A percentile compares a stretch with the other conserved stretches of the same genome.
Conservation (phyloP, 2,329 filamentous ascomycete genomes). For the Thyridium curvatum region DNA sequence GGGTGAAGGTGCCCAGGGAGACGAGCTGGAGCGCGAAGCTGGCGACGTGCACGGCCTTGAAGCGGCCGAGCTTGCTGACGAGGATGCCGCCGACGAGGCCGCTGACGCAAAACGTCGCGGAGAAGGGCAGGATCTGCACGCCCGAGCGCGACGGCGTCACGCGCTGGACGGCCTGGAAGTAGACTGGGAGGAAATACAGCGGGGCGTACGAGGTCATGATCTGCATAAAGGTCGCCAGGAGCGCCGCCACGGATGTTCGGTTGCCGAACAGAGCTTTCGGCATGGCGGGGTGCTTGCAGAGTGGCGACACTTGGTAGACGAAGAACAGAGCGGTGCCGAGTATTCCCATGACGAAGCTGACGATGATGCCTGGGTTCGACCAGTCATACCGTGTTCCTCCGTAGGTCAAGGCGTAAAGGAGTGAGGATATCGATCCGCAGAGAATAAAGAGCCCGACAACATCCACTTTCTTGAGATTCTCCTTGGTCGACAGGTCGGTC, state of each 20-base stretch:
- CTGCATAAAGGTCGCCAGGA: conserved; percentile 10
- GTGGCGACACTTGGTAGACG: conserved; percentile 18
- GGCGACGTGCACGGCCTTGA: not conserved
- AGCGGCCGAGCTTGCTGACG: conserved; percentile 8
- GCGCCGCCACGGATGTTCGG: conserved; percentile 23
- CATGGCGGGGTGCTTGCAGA: conserved; percentile 25
- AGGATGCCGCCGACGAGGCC: conserved; percentile 9
- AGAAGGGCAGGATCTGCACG: conserved; percentile 18
- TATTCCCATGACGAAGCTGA: conserved; percentile 35
- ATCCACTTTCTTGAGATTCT: conserved; percentile 32
- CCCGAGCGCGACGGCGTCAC: conserved; percentile 21
- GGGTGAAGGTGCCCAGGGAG: too few relatives aligned
- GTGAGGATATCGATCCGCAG: conserved; percentile 26
- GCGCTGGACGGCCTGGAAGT: conserved; percentile 33
- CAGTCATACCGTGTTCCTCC: conserved; percentile 36
- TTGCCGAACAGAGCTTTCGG: conserved; percentile 36
- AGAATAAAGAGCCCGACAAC: conserved; percentile 35
- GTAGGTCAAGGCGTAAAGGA: conserved; percentile 36
- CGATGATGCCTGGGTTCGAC: conserved; percentile 28
- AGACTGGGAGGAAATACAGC: conserved; percentile 32
- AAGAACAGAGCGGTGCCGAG: conserved; percentile 25
- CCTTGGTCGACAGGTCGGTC: conserved; percentile 3
- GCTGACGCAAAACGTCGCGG: conserved; percentile 13
- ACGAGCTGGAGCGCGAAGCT: too few relatives aligned
- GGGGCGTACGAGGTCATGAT: conserved; percentile 25